phyloP scores from a whole-genome alignment of 192 early-diverging fungal genomes.

The Backusella psychrophila region DNA sequence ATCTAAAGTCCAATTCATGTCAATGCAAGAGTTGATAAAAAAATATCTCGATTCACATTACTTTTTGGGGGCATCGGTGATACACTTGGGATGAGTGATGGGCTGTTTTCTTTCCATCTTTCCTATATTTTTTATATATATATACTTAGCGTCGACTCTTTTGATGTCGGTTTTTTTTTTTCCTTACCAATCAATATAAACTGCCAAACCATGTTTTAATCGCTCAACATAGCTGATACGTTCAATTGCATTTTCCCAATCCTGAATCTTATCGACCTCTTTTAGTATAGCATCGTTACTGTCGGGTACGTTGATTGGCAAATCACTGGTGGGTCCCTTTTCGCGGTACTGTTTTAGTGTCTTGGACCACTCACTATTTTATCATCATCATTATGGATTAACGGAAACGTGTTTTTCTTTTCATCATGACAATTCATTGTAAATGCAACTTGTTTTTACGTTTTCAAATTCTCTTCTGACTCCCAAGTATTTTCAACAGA shows the following conservation, averaged over 20 bases:
- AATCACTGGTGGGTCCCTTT: background rate
- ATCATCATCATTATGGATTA: background rate
- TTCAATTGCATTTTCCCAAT: background rate
- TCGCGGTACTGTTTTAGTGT: background rate
- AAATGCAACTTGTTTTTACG: background rate
- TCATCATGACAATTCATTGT: too few relatives aligned
- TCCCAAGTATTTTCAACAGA: background rate
- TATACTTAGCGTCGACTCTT: background rate
- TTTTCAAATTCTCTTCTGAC: background rate
- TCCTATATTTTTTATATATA: background rate
- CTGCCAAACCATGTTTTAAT: background rate
- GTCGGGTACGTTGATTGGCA: background rate
- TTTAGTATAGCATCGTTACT: background rate
- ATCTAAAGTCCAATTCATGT: background rate
- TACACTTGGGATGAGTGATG: background rate
- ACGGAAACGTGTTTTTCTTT: too few relatives aligned
- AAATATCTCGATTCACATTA: background rate
- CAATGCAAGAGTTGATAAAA: background rate
- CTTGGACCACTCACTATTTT: background rate
- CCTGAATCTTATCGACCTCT: background rate
- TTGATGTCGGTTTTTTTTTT: background rate
- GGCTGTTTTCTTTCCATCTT: background rate
- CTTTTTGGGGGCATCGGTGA: background rate
- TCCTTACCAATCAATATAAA: background rate
- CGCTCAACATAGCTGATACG: background rate